Evolutionary conservation across 371 early-diverging fungal species (phyloP), one percentile per base, ranked within the genome.

Genomic region (Circinella umbellata): DNA sequence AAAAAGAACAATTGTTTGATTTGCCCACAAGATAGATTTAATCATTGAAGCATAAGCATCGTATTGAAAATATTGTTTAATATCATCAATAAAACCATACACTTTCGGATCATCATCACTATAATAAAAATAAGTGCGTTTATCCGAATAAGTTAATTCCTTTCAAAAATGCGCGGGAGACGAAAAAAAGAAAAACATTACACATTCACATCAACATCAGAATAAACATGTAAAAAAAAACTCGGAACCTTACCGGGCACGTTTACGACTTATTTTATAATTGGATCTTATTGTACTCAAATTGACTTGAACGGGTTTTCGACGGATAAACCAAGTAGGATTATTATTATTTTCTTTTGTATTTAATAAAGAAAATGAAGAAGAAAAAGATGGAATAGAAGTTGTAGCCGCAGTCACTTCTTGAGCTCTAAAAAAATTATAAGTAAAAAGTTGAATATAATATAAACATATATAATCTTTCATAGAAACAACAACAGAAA

Each of bases 131-230:
- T 11, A 57, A 27, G n/a, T 61, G 15, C 34, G 64, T 57, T 57
- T 57, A 57, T 57, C 57, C 57, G 57, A 27, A 74, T 79, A 87
- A 15, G 86, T 80, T 80, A 65, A 76, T 42, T 42, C 42, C 42
- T 42, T 42, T 42, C 42, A 64, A 37, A n/a, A 35, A 34, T 48
- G 47, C 18, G 34, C 42, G 47, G 5, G 35, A 53, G 38, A 61
- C 38, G 20, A 51, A 14, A 51, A 37, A 54, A 54, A 66, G 27
- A 27, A 27, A 27, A 27, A 27, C 27, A 27, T 27, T 27, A 27
- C 27, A 27, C 27, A 27, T 1, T 27, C 27, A 27, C 27, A 27
- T 27, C 27, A 27, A 27, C 27, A 27, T 27, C 0, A 27, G 2
- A 0, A 27, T 27, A 27, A 27, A 27, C 27, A 27, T 27, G 2